Conservation (phyloP, 1,139 yeast genomes). For the Blastobotrys ciferrii region DNA sequence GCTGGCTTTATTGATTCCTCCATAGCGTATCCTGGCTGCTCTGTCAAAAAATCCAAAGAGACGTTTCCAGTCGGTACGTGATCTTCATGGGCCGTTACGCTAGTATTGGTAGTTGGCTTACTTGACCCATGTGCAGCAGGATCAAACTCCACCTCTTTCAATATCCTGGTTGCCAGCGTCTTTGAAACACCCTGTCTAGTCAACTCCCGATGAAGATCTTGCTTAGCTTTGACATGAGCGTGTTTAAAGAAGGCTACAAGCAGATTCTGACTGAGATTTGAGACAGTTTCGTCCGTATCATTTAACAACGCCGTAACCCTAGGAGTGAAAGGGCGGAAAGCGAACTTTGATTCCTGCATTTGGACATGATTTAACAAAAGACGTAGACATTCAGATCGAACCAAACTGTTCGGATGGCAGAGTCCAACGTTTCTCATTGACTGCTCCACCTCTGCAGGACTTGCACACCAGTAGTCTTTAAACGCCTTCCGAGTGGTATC, state of each 20-base stretch:
- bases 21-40: constrained; percentile 32
- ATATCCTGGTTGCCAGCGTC: constrained; percentile 6
- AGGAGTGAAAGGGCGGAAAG: constrained; percentile 45
- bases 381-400: constrained; percentile 46
- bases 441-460: constrained; percentile 55
- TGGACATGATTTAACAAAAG: constrained; percentile 40
- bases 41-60: constrained; percentile 26
- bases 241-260: constrained; percentile 44
- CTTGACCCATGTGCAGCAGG: constrained; percentile 1
- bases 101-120: too few relatives aligned
- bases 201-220: constrained; percentile 52
- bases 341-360: constrained; percentile 41
- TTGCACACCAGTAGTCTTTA: constrained; percentile 65
- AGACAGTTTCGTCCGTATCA: constrained; percentile 38
- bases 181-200: constrained; percentile 15
- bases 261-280: constrained; percentile 38
- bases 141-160: constrained; percentile 12
- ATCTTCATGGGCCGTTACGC: background rate
- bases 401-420: constrained; percentile 40
- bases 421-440: constrained; percentile 53
- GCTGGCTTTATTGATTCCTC: constrained; percentile 25
- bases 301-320: constrained; percentile 41
- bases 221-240: constrained; percentile 43
- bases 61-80: background rate
- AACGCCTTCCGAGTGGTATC: constrained; percentile 56